These are phyloP conservation scores for Pythium dissotocum DNA, from an alignment of 352 stramenopile species.

Conservation along the genomic window DNA sequence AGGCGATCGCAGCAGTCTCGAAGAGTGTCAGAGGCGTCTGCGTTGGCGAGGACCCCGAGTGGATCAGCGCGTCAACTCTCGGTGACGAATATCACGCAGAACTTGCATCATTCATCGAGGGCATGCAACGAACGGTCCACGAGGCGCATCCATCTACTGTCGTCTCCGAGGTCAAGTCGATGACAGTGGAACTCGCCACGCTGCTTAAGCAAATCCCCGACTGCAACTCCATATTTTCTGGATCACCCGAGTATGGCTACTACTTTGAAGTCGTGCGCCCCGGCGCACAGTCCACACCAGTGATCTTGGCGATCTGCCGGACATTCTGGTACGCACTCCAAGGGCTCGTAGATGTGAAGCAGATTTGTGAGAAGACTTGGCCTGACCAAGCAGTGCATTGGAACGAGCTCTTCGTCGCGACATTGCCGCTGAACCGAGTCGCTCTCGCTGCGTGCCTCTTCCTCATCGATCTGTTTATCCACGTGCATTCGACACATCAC, in stretches of 20 bases:
- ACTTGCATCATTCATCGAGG: not conserved
- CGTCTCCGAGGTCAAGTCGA: not conserved
- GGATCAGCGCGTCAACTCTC: not conserved
- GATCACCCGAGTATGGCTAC: constrained; percentile 59
- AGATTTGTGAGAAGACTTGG: constrained; percentile 9
- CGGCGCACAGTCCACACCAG: constrained; percentile 47
- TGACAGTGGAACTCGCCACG: constrained; percentile 33
- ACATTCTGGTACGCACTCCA: constrained; percentile 67
- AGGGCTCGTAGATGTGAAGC: constrained; percentile 38
- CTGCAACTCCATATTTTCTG: constrained; percentile 53
- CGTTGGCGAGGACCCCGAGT: not conserved
- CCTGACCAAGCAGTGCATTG: constrained; percentile 1
- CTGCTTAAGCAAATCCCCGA: constrained; percentile 61
- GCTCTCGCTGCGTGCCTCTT: constrained; percentile 62
- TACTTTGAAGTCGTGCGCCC: constrained; percentile 67
- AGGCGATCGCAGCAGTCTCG: not conserved
- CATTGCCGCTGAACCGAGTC: constrained; percentile 43
- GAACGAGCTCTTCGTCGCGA: constrained; percentile 17
- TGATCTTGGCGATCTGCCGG: constrained; percentile 53
- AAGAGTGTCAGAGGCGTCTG: not conserved
- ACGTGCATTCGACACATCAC: constrained; percentile 64
- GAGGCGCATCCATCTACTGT: not conserved
- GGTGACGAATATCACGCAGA: constrained; percentile 4
- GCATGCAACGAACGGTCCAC: not conserved
- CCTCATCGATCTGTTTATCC: constrained; percentile 70